Evolutionary conservation across 176 grass and related monocot genomes (phyloP).

Genomic region (Oryza longistaminata): DNA sequence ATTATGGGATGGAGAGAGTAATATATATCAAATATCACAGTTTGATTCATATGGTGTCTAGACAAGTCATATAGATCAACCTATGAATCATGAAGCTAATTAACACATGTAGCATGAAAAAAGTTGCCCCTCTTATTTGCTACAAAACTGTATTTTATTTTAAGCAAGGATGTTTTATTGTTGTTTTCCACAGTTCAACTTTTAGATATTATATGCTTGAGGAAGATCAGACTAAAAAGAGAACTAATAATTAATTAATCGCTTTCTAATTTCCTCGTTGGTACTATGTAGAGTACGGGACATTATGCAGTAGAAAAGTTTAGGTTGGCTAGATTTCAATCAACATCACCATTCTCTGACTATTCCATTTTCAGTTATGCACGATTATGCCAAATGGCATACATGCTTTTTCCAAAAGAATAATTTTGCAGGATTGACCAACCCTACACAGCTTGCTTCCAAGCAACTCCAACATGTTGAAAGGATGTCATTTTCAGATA

Average conservation of each 20-base stretch:
- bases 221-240: neutral
- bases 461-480: neutral
- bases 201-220: neutral
- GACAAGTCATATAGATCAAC: too few species aligned
- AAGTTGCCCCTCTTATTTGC: too few species aligned
- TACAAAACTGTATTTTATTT: too few species aligned
- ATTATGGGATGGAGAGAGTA: too few species aligned
- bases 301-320: neutral
- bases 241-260: neutral
- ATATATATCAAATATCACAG: too few species aligned
- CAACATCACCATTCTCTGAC: neutral
- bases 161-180: too few species aligned
- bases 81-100: too few species aligned
- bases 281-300: too few species aligned
- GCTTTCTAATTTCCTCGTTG: neutral
- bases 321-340: neutral
- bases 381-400: neutral
- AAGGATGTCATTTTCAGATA: neutral
- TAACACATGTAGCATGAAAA: too few species aligned
- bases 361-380: too few species aligned
- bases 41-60: too few species aligned
- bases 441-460: neutral
- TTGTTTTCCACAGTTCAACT: too few species aligned
- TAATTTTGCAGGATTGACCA: neutral
- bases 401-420: neutral